These are phyloP conservation scores for Cryomyces antarcticus DNA, from an alignment of 495 filamentous ascomycete genomes.

Conservation along the genomic window DNA sequence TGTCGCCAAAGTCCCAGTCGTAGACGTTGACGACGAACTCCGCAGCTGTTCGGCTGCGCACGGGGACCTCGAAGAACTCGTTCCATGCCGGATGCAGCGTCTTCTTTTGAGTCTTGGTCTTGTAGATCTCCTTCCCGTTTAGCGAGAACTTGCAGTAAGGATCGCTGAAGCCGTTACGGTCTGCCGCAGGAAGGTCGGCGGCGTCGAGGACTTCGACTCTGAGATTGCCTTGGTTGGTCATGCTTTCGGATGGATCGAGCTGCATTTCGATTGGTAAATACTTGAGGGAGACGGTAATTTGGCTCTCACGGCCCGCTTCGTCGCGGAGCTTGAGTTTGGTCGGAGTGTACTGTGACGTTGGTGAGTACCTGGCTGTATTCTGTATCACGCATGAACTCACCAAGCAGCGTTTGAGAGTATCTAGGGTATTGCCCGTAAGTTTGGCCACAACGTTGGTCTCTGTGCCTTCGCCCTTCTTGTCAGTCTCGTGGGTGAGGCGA, in stretches of 20 bases:
- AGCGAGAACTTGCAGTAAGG: conserved; percentile 90
- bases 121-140: conserved; percentile 69
- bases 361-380: not conserved
- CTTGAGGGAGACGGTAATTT: conserved; percentile 73
- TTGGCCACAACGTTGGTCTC: conserved; percentile 60
- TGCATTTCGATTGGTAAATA: conserved; percentile 88
- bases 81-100: conserved; percentile 90
- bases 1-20: conserved; percentile 90
- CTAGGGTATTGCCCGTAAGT: conserved; percentile 63
- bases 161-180: conserved; percentile 90
- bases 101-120: conserved; percentile 91
- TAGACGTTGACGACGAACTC: conserved; percentile 68
- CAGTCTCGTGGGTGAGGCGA: conserved; percentile 52
- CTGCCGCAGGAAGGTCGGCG: conserved; percentile 68
- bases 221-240: conserved; percentile 93
- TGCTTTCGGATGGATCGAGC: conserved; percentile 83
- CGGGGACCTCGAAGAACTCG: conserved; percentile 69
- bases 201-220: conserved; percentile 83
- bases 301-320: conserved; percentile 54
- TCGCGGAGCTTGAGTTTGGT: conserved; percentile 60
- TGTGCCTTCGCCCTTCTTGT: conserved; percentile 50
- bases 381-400: conserved; percentile 25
- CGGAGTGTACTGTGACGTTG: conserved; percentile 50
- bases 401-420: conserved; percentile 69
- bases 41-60: conserved; percentile 69